Conservation (phyloP, 2,329 filamentous ascomycete species). For the Fusarium ramigenum region DNA sequence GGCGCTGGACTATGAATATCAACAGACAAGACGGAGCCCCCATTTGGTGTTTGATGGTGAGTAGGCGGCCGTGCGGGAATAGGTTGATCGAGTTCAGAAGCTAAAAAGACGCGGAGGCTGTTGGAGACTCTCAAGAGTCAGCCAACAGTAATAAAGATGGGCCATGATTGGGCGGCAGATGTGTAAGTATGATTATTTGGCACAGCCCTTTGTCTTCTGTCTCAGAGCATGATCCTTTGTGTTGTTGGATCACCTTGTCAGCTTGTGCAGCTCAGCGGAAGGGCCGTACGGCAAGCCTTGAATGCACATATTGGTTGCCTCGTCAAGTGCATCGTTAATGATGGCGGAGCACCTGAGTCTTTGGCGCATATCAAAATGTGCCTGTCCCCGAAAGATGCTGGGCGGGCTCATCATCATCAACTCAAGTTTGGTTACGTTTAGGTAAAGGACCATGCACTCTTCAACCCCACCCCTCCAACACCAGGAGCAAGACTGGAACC, state of each 20-base stretch:
- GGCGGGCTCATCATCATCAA: conserved; percentile 22
- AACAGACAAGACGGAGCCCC: conserved; percentile 31
- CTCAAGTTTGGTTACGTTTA: conserved; percentile 8
- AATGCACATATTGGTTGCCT: conserved; percentile 9
- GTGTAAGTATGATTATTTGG: conserved; percentile 31
- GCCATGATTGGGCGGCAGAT: conserved; percentile 23
- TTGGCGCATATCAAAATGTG: conserved; percentile 26
- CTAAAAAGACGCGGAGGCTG: conserved; percentile 19
- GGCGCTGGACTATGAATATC: conserved; percentile 11
- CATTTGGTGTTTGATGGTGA: conserved; percentile 28
- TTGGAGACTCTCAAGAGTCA: conserved; percentile 20
- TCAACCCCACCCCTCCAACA: conserved; percentile 36
- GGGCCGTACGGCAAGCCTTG: conserved; percentile 11
- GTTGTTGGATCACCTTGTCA: conserved; percentile 27
- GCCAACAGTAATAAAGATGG: conserved; percentile 5
- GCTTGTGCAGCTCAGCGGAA: conserved; percentile 30
- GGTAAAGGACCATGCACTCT: conserved; percentile 13
- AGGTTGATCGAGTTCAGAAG: conserved; percentile 17
- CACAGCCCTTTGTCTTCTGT: conserved; percentile 33
- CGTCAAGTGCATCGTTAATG: conserved; percentile 20
- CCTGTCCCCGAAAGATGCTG: conserved; percentile 8
- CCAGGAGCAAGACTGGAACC: conserved; percentile 10
- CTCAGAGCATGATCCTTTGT: conserved; percentile 27
- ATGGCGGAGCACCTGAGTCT: conserved; percentile 33
- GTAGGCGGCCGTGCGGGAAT: conserved; percentile 21